Percentiles rank a stretch among this genome's conserved stretches.
These are phyloP conservation scores for Phytophthora cactorum DNA, from an alignment of 352 stramenopile genomes.

Conservation along the genomic window DNA sequence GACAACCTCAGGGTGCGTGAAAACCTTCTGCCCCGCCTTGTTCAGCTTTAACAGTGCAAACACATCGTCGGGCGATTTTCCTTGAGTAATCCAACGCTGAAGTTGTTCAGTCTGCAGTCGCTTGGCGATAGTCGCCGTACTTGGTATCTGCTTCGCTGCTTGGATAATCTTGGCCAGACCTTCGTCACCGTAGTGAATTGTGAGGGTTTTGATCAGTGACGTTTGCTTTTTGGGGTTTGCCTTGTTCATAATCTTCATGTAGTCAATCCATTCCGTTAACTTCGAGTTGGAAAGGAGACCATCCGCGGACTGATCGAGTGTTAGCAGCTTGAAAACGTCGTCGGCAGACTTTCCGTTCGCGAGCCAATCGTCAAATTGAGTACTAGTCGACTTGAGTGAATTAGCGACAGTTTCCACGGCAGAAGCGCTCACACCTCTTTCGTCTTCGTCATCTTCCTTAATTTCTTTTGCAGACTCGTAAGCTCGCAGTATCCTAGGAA, in stretches of 20 bases:
- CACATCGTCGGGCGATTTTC: constrained; percentile 1
- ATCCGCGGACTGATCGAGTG: background rate
- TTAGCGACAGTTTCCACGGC: background rate
- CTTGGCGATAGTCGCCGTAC: constrained; percentile 5
- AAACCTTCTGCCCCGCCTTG: background rate
- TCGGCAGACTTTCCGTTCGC: constrained; percentile 8
- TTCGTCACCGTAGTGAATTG: constrained; percentile 10
- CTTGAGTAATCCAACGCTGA: background rate
- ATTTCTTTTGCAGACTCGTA: background rate
- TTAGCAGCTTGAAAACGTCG: constrained; percentile 2
- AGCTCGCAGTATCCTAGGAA: background rate
- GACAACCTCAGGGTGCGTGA: constrained; percentile 5
- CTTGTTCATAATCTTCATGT: constrained; percentile 23
- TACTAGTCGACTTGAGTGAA: constrained; percentile 5
- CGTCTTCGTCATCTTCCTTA: background rate
- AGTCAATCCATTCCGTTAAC: constrained; percentile 15
- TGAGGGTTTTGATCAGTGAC: constrained; percentile 14
- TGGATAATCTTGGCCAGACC: constrained; percentile 17
- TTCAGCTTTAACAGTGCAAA: constrained; percentile 9
- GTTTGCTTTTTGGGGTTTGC: constrained; percentile 13
- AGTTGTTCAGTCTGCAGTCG: constrained; percentile 7
- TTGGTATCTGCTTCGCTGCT: constrained; percentile 9
- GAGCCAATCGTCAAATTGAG: constrained; percentile 11
- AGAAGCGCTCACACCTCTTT: constrained; percentile 5
- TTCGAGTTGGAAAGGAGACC: constrained; percentile 5